Base-by-base conservation (phyloP, 192 early-diverging fungal genomes). In the Pilobolus umbonatus region DNA sequence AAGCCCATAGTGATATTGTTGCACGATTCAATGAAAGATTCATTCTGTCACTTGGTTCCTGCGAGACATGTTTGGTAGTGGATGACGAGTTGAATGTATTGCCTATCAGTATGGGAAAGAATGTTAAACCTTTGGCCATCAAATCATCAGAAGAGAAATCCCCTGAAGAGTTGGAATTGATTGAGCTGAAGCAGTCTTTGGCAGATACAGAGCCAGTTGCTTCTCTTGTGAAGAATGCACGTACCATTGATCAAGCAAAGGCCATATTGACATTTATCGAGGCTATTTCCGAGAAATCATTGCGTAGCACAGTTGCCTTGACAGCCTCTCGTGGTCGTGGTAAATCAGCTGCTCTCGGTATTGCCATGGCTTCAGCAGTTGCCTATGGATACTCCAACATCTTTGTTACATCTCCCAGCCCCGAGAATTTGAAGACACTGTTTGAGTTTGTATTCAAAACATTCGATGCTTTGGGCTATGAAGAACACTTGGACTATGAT, bases 341-440 rank as follows among this genome's bases (percentile, higher is more conserved):
- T 64, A 99, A 99, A 75, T 98, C 95, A 1, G 96, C 96, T 0
- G 88, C 95, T 1, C 80, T 99, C 32, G 96, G 96, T 10, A 83
- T 99, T 42, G 81, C 94, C 17, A 90, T 99, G 67, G 93, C 94
- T 15, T 86, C 92, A 1, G 96, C 96, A 12, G 80, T 99, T n/a
- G 90, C 95, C 0, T 96, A 95, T 74, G 96, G 96, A 30, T 99
- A 99, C 75, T 93, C 91, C 56, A 99, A 99, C 74, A 95, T 99
- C 60, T 99, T 99, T 78, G 90, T 99, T 62, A 96, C 96, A 1
- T 95, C 94, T 14, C 96, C 96, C 24, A 86, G 85, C 53, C 95
- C 96, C 25, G 95, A 97, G 71, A 99, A 99, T 67, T 87, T 99
- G 67, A 96, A 95, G 68, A 99, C 96, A 5, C 76, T 99, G 31